Evolutionary conservation across 2,329 filamentous ascomycete genomes (phyloP).

Genomic region (Raffaelea arxii): DNA sequence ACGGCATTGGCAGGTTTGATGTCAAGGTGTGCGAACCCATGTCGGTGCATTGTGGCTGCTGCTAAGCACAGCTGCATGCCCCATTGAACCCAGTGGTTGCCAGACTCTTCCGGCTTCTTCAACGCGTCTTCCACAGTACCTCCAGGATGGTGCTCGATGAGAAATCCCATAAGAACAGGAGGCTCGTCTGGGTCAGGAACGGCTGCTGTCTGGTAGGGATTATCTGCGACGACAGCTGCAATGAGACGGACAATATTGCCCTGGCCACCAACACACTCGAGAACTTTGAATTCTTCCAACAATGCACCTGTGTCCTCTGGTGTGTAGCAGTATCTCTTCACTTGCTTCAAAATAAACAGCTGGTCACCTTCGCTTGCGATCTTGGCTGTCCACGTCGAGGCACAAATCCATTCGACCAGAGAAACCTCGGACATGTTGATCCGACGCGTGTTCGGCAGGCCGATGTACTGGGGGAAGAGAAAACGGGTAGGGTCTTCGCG

Average conservation of each 20-base stretch:
- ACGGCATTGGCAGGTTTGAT: constrained; percentile 15
- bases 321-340: constrained; percentile 13
- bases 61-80: constrained; percentile 13
- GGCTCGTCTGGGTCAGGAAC: constrained; percentile 3
- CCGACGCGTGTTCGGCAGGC: too few relatives aligned
- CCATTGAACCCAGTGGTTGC: constrained; percentile 12
- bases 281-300: constrained; percentile 16
- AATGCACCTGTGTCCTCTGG: constrained; percentile 15
- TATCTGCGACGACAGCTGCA: constrained; percentile 11
- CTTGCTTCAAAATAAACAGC: constrained; percentile 16
- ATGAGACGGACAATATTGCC: constrained; percentile 13
- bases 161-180: constrained; percentile 12
- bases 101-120: too few relatives aligned
- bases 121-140: constrained; percentile 12
- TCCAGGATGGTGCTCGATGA: constrained; percentile 14
- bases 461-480: too few relatives aligned
- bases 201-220: background rate
- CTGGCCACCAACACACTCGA: constrained; percentile 10
- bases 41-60: constrained; percentile 12
- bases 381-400: too few relatives aligned
- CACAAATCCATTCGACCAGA: too few relatives aligned
- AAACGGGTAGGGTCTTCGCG: too few relatives aligned
- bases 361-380: background rate
- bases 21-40: constrained; percentile 16
- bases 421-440: too few relatives aligned